These are phyloP conservation scores for Myxozyma neglecta DNA, from an alignment of 805 yeast genomes.

Conservation along the genomic window DNA sequence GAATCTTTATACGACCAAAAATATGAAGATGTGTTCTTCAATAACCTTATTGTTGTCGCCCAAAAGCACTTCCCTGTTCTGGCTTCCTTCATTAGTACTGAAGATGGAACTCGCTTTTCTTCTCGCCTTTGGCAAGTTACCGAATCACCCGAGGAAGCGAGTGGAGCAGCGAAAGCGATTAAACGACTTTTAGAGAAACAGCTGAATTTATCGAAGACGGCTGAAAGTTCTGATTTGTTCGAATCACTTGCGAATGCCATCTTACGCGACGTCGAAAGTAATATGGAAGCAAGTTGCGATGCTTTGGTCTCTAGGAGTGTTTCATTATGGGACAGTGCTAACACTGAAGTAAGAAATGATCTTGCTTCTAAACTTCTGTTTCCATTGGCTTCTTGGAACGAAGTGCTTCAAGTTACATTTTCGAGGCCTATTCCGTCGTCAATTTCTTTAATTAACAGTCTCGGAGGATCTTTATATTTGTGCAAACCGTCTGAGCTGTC, in stretches of 20 bases:
- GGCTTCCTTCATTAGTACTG: constrained; percentile 41
- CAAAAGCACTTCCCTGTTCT: constrained; percentile 12
- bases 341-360: constrained; percentile 4
- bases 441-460: constrained; percentile 14
- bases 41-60: constrained; percentile 10
- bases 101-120: constrained; percentile 42
- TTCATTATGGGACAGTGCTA: constrained; percentile 21
- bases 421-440: constrained; percentile 3
- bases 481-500: not conserved
- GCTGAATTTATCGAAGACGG: constrained; percentile 4
- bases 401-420: constrained; percentile 6
- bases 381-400: not conserved
- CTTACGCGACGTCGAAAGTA: constrained; percentile 21
- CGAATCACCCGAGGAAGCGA: constrained; percentile 7
- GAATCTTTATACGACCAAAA: constrained; percentile 30
- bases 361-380: constrained; percentile 17
- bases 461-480: constrained; percentile 26
- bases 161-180: constrained; percentile 18
- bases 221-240: constrained; percentile 5
- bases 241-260: constrained; percentile 23
- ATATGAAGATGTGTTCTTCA: constrained; percentile 41
- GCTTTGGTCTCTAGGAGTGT: constrained; percentile 21
- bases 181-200: constrained; percentile 24
- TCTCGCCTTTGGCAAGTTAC: constrained; percentile 37
- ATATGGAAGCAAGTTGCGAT: constrained; percentile 16